Percentiles rank a stretch among this genome's conserved stretches.
These are phyloP conservation scores for Beauveria bassiana DNA, from an alignment of 2,329 filamentous ascomycete species.

Conservation along the genomic window DNA sequence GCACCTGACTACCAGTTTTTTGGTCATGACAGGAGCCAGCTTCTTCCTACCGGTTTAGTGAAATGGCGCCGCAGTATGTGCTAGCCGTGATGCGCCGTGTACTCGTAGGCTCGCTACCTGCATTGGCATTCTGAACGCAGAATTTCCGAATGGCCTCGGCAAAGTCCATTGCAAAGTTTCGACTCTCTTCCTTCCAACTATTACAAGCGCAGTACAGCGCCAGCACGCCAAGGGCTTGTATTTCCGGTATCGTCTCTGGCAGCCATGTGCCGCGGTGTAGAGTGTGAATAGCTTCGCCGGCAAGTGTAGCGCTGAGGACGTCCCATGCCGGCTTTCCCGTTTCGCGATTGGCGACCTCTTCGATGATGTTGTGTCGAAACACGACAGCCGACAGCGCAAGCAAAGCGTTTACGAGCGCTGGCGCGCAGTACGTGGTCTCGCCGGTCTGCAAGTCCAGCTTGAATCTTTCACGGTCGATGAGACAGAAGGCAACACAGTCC, in stretches of 20 bases:
- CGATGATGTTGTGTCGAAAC: not conserved
- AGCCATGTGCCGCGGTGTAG: not conserved
- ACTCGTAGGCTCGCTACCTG: not conserved
- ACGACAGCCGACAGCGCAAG: not conserved
- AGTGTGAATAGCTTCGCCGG: not conserved
- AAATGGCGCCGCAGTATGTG: conserved; percentile 5
- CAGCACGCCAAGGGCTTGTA: conserved; percentile 1
- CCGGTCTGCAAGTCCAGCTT: not conserved
- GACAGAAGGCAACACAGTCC: not conserved
- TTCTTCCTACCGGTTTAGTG: not conserved
- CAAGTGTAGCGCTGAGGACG: not conserved
- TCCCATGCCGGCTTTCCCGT: not conserved
- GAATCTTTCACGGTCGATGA: not conserved
- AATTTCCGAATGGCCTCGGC: not conserved
- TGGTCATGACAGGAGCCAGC: no score
- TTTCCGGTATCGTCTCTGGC: not conserved
- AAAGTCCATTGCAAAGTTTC: not conserved
- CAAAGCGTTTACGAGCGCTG: not conserved
- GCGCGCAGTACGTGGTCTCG: not conserved
- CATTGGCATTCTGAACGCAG: not conserved
- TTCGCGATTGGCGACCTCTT: not conserved
- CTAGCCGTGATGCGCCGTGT: not conserved
- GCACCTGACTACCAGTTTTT: not conserved
- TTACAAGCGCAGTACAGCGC: not conserved
- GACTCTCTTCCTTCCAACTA: not conserved